phyloP scores from a whole-genome alignment of 73 alveolate species.

The Paramecium caudatum region DNA sequence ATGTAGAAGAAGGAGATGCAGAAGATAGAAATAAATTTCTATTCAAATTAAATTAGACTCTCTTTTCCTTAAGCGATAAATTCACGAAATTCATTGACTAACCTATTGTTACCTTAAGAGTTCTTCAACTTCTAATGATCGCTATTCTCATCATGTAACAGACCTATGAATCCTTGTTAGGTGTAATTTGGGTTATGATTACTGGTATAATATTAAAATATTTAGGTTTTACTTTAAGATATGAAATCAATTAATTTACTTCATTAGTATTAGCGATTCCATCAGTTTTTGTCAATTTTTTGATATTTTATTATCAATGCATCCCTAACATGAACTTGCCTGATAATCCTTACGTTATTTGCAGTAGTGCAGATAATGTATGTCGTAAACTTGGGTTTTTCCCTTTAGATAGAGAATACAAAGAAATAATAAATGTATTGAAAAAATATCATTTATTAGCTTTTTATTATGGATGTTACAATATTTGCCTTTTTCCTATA shows the following conservation, averaged over 20 bases:
- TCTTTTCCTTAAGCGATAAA: constrained; percentile 14
- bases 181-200: constrained; percentile 49
- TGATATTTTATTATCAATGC: not conserved
- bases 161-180: constrained; percentile 17
- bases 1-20: constrained; percentile 8
- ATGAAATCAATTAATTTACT: not conserved
- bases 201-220: not conserved
- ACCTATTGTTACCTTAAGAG: constrained; percentile 43
- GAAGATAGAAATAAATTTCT: not conserved
- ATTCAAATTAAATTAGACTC: not conserved
- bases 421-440: not conserved
- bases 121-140: not conserved
- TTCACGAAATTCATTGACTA: constrained; percentile 28
- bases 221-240: not conserved
- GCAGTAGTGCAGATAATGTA: not conserved
- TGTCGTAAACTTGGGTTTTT: constrained; percentile 51
- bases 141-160: constrained; percentile 32
- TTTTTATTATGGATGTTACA: constrained; percentile 9
- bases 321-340: not conserved
- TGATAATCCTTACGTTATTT: not conserved
- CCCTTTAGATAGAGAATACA: not conserved
- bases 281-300: not conserved
- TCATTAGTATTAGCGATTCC: constrained; percentile 24
- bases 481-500: not conserved
- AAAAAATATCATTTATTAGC: not conserved